A percentile compares a stretch with the other conserved stretches of the same genome.
phyloP scores from a whole-genome alignment of 352 stramenopile genomes.

The Phytophthora chlamydospora region DNA sequence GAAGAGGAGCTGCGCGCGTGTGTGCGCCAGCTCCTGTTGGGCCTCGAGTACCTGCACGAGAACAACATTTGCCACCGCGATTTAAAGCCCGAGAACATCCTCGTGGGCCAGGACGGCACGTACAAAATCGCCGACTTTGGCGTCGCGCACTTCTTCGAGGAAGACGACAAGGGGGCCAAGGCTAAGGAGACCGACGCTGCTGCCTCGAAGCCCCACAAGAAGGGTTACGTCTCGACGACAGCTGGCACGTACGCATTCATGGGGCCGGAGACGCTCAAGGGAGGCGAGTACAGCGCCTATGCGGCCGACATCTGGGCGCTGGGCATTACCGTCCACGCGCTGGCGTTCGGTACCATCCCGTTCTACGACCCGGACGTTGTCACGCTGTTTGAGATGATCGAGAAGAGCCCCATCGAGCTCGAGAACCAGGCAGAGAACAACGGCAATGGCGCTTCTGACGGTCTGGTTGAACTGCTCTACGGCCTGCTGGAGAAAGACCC shows the following conservation, averaged over 20 bases:
- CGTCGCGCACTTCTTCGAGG: constrained; percentile 84
- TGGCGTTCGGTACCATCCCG: constrained; percentile 81
- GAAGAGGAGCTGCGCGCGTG: constrained; percentile 67
- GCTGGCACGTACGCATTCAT: constrained; percentile 89
- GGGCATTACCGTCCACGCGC: constrained; percentile 82
- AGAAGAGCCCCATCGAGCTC: constrained; percentile 56
- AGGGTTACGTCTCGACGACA: constrained; percentile 78
- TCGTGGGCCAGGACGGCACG: constrained; percentile 66
- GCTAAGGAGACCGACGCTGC: constrained; percentile 15
- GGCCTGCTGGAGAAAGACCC: constrained; percentile 81
- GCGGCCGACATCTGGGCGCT: constrained; percentile 89
- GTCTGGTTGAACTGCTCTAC: constrained; percentile 52
- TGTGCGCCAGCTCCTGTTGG: constrained; percentile 75
- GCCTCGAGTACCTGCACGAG: constrained; percentile 84
- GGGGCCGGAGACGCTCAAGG: constrained; percentile 81
- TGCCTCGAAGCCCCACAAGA: constrained; percentile 48
- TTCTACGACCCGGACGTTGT: constrained; percentile 87
- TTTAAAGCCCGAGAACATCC: constrained; percentile 88
- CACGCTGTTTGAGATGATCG: constrained; percentile 85
- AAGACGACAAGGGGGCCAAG: constrained; percentile 45
- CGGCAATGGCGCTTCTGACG: constrained; percentile 35
- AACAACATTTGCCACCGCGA: constrained; percentile 90
- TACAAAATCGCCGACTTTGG: constrained; percentile 90
- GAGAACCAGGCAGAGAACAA: constrained; percentile 36
- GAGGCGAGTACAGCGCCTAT: constrained; percentile 81